Conservation (phyloP, 306 rosid species). For the Clitoria ternatea region DNA sequence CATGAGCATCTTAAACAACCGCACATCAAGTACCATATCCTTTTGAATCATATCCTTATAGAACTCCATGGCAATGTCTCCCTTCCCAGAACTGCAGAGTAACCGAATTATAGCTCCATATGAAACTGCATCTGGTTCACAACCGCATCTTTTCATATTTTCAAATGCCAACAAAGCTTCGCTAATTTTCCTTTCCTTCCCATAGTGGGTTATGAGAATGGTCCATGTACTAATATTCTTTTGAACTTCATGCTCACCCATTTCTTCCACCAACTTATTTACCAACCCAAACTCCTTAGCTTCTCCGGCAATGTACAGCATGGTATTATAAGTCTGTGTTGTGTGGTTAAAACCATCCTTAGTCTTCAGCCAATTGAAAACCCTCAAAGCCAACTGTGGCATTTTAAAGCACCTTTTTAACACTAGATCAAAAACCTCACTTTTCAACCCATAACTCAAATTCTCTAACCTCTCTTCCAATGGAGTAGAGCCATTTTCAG, state of each 20-base stretch:
- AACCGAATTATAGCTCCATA: conserved; percentile 46
- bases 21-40: conserved; percentile 49
- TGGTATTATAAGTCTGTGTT: conserved; percentile 54
- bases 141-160: conserved; percentile 55
- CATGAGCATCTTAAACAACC: conserved; percentile 49
- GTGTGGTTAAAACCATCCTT: conserved; percentile 53
- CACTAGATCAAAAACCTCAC: conserved; percentile 64
- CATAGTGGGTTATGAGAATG: conserved; percentile 64
- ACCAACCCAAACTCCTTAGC: conserved; percentile 58
- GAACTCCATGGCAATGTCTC: conserved; percentile 79
- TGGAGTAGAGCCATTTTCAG: conserved; percentile 29
- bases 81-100: conserved; percentile 63
- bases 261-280: conserved; percentile 67
- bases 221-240: conserved; percentile 81
- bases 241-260: conserved; percentile 42
- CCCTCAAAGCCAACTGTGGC: conserved; percentile 60
- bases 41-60: conserved; percentile 69
- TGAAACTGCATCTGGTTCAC: conserved; percentile 61
- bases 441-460: conserved; percentile 33
- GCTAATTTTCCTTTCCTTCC: conserved; percentile 60
- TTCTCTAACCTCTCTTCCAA: conserved; percentile 61
- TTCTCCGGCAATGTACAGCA: conserved; percentile 75
- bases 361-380: conserved; percentile 66
- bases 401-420: conserved; percentile 81
- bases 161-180: conserved; percentile 55